Evolutionary conservation across 345 rosid species (phyloP), one percentile per base, ranked within the genome.

Genomic region (Cardiospermum halicacabum): DNA sequence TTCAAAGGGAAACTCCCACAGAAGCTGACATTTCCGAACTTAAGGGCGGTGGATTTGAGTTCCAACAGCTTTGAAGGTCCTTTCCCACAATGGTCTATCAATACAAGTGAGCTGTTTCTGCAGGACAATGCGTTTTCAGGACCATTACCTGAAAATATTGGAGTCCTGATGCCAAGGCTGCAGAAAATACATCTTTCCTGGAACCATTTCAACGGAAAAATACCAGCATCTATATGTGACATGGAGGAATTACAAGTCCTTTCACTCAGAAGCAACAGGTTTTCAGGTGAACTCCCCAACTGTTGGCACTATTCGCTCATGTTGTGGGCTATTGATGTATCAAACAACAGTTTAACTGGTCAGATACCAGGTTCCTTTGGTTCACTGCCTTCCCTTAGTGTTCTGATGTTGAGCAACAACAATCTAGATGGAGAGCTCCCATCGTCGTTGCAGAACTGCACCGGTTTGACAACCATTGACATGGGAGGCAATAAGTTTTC

Each of bases 101-200:
- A 75, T 70, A 83, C 75, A 65, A 76, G 78, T 5, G 73, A 69
- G 42, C 31, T 82, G 2, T 70, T 55, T 70, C 83, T 84, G 34
- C 60, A 66, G 11, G 72, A 60, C 63, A 87, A 87, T 67, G 68
- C 56, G 34, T 76, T 84, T 72, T 82, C 86, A 0, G 88, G 89
- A 30, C 45, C 74, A 42, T 63, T 80, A 53, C 87, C 85, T 0
- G 51, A 18, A 27, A 76, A 76, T 42, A 72, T 82, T 6, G 50
- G 58, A 13, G 69, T 60, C 39, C 71, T 76, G 49, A 82, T 82
- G 89, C 85, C 82, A 16, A 64, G 71, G 60, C 62, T 82, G 64
- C 34, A 72, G 59, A 76, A 64, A 2, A 4, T 85, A 21, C 69
- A 76, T 62, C 71, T 78, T 56, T 80, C 80, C 18, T 18, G 40